A percentile compares a stretch with the other conserved stretches of the same genome.
Evolutionary conservation across 331 rosid species (phyloP).

Genomic region (Prunus yedoensis): DNA sequence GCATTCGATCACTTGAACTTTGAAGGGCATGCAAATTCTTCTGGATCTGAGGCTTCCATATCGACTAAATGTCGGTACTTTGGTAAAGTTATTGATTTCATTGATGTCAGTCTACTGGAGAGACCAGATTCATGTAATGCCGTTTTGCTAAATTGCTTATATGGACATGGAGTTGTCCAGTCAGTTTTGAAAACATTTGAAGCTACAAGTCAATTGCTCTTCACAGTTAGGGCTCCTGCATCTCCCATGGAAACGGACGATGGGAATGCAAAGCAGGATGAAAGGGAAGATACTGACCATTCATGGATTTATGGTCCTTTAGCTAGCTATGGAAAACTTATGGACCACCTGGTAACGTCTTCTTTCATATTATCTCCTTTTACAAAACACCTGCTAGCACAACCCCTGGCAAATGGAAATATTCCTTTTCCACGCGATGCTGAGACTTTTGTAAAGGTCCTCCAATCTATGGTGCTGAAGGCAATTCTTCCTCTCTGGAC

Average conservation of each 20-base stretch:
- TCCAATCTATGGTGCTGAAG: conserved; percentile 94
- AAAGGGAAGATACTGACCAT: conserved; percentile 68
- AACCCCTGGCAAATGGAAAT: conserved; percentile 63
- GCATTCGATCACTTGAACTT: conserved; percentile 86
- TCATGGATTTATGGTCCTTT: conserved; percentile 94
- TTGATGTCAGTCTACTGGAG: conserved; percentile 85
- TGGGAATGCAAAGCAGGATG: conserved; percentile 61
- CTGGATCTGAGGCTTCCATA: conserved; percentile 67
- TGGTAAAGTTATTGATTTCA: conserved; percentile 90
- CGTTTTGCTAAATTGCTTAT: conserved; percentile 81
- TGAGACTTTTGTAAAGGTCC: conserved; percentile 89
- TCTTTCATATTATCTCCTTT: conserved; percentile 77
- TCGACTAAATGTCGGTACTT: conserved; percentile 91
- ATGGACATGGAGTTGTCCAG: conserved; percentile 86
- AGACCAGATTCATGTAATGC: conserved; percentile 92
- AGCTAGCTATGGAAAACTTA: conserved; percentile 88
- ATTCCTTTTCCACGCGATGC: conserved; percentile 84
- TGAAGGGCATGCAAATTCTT: conserved; percentile 57
- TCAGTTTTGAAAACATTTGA: conserved; percentile 95
- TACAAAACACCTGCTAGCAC: conserved; percentile 87
- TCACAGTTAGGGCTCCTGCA: conserved; percentile 68
- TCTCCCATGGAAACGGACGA: conserved; percentile 99
- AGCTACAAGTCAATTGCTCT: conserved; percentile 94
- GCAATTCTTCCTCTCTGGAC: conserved; percentile 96
- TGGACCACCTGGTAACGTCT: conserved; percentile 97